phyloP scores from a whole-genome alignment of 2,329 filamentous ascomycete genomes.

The Rasamsonia emersonii region DNA sequence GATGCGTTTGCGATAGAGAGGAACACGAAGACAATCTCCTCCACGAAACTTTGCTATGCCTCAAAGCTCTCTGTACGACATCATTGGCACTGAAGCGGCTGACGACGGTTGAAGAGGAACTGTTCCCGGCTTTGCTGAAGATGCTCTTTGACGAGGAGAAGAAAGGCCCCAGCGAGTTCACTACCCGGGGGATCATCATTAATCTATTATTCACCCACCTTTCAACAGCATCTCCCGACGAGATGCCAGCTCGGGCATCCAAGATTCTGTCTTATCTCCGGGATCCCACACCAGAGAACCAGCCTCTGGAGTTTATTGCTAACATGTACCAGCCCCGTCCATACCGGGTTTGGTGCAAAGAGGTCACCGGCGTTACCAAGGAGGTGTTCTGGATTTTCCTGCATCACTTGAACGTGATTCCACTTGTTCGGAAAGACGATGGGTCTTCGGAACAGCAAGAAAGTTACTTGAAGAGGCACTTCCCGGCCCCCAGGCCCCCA shows the following conservation, averaged over 20 bases:
- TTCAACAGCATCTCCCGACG: slow-evolving; percentile 52
- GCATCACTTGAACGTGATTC: slow-evolving; percentile 82
- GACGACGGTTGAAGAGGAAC: slow-evolving; percentile 63
- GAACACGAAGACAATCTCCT: slow-evolving; percentile 91
- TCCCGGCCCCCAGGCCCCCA: slow-evolving; percentile 77
- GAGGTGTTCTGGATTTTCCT: slow-evolving; percentile 99
- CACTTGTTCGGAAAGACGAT: slow-evolving; percentile 34
- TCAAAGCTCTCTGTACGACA: slow-evolving; percentile 91
- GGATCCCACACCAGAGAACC: slow-evolving; percentile 67
- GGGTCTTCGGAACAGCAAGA: slow-evolving; percentile 16
- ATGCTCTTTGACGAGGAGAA: slow-evolving; percentile 98
- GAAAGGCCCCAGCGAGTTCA: slow-evolving; percentile 95
- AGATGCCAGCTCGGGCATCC: slow-evolving; percentile 59
- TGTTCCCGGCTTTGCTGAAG: slow-evolving; percentile 77
- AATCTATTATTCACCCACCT: slow-evolving; percentile 86
- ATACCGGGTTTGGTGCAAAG: slow-evolving; percentile 90
- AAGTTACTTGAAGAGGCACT: slow-evolving; percentile 50
- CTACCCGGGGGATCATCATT: slow-evolving; percentile 81
- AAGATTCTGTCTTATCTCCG: slow-evolving; percentile 71
- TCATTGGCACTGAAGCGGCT: slow-evolving; percentile 76
- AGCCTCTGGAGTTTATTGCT: slow-evolving; percentile 75
- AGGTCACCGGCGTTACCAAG: slow-evolving; percentile 85
- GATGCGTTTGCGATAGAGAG: slow-evolving; percentile 50
- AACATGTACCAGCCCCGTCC: slow-evolving; percentile 82
- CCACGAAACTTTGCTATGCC: slow-evolving; percentile 82